These are phyloP conservation scores for Chaetomium sp. DNA, from an alignment of 2,329 filamentous ascomycete genomes.

Conservation along the genomic window DNA sequence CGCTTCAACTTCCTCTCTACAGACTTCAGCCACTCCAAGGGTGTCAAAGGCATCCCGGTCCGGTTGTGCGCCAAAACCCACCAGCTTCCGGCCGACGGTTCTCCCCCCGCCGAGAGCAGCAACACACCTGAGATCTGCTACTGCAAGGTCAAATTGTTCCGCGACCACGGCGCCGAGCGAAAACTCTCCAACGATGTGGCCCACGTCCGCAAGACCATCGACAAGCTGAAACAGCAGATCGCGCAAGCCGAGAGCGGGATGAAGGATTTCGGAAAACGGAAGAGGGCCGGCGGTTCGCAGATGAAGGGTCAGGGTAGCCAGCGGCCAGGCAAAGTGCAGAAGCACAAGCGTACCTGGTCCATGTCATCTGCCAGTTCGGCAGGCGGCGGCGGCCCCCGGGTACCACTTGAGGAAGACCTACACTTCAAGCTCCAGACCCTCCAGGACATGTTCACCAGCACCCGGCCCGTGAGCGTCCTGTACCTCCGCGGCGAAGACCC, in stretches of 20 bases:
- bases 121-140: slow-evolving; percentile 70
- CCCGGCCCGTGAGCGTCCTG: slow-evolving; percentile 68
- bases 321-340: slow-evolving; percentile 73
- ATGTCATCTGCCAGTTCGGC: slow-evolving; percentile 73
- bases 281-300: slow-evolving; percentile 43
- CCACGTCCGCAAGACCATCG: slow-evolving; percentile 93
- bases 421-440: slow-evolving; percentile 71
- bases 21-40: slow-evolving; percentile 97
- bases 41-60: slow-evolving; percentile 95
- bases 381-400: slow-evolving; percentile 38
- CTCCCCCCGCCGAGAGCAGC: slow-evolving; percentile 39
- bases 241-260: slow-evolving; percentile 64
- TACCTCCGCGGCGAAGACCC: slow-evolving; percentile 70
- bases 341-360: slow-evolving; percentile 93
- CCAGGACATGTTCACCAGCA: slow-evolving; percentile 86
- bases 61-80: slow-evolving; percentile 88
- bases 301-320: slow-evolving; percentile 43
- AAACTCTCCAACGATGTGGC: slow-evolving; percentile 92
- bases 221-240: slow-evolving; percentile 93
- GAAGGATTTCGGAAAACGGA: slow-evolving; percentile 61
- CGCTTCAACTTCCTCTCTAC: slow-evolving; percentile 98
- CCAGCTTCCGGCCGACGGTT: slow-evolving; percentile 48
- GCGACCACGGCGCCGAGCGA: slow-evolving; percentile 89
- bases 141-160: slow-evolving; percentile 95
- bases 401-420: slow-evolving; percentile 65